A percentile compares a stretch with the other conserved stretches of the same genome.
These are phyloP conservation scores for Macadamia integrifolia DNA, from an alignment of 164 flowering plant genomes.

Conservation along the genomic window DNA sequence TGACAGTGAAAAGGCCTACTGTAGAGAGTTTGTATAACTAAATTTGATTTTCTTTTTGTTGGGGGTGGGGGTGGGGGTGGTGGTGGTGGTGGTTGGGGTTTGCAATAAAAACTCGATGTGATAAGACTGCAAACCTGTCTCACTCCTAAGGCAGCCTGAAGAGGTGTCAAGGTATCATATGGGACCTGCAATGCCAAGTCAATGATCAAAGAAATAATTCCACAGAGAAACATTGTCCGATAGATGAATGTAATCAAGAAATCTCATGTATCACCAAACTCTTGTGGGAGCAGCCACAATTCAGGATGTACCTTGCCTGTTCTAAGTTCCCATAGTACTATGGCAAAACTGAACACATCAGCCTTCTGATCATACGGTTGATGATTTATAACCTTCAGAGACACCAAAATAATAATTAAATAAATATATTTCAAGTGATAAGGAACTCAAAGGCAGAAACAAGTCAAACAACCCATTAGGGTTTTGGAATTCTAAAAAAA, in stretches of 20 bases:
- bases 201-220: slow-evolving; percentile 1
- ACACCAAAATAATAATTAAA: neutral
- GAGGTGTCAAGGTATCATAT: slow-evolving; percentile 80
- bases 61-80: too few relatives aligned
- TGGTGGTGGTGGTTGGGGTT: too few relatives aligned
- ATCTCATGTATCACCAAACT: neutral
- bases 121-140: slow-evolving; percentile 60
- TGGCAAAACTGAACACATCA: slow-evolving; percentile 56
- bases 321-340: slow-evolving; percentile 53
- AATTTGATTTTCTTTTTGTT: too few relatives aligned
- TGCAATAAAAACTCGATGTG: too few relatives aligned
- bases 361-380: slow-evolving; percentile 66
- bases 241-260: too few relatives aligned
- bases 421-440: neutral
- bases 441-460: neutral
- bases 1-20: neutral
- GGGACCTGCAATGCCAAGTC: slow-evolving; percentile 59
- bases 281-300: neutral
- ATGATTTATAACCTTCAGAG: slow-evolving; percentile 54
- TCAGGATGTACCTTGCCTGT: slow-evolving; percentile 43
- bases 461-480: neutral
- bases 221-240: neutral
- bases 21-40: neutral
- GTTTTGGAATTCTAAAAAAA: neutral
- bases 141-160: slow-evolving; percentile 98